Evolutionary conservation across 1,284 basidiomycete species (phyloP).

Genomic region (Gomphus bonarii): DNA sequence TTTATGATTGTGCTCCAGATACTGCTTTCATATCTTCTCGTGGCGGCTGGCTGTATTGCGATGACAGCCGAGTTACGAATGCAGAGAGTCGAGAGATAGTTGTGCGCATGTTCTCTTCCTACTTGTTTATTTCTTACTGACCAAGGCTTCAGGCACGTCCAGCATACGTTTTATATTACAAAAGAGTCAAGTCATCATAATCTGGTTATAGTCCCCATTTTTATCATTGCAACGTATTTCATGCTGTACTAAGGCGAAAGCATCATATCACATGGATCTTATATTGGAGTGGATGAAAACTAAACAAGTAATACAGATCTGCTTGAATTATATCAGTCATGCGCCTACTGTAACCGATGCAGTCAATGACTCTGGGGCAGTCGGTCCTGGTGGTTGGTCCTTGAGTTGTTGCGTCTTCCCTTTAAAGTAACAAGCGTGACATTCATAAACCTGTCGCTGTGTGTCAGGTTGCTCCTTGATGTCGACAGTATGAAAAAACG

Average conservation of each 20-base stretch:
- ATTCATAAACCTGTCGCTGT: constrained; percentile 28
- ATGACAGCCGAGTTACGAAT: constrained; percentile 69
- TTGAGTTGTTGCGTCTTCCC: neutral
- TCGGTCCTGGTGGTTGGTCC: neutral
- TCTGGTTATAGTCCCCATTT: constrained; percentile 4
- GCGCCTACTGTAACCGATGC: neutral
- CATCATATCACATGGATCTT: constrained; percentile 3
- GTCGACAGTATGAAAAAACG: constrained; percentile 23
- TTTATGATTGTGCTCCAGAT: constrained; percentile 35
- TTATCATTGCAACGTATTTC: constrained; percentile 20
- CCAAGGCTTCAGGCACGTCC: constrained; percentile 52
- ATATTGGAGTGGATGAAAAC: neutral
- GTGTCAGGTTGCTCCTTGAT: constrained; percentile 13
- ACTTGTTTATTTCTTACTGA: constrained; percentile 10
- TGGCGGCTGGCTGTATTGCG: constrained; percentile 79
- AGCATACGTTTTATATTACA: constrained; percentile 84
- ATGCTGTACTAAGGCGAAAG: constrained; percentile 4
- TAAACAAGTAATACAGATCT: neutral
- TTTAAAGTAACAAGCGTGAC: constrained; percentile 47
- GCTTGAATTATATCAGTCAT: neutral
- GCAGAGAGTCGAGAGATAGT: constrained; percentile 75
- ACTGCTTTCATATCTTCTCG: constrained; percentile 77
- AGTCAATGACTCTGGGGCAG: neutral
- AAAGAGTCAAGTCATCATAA: constrained; percentile 46
- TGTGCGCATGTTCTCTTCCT: constrained; percentile 38